phyloP scores from a whole-genome alignment of 2,329 filamentous ascomycete genomes.

The Lachnellula hyalina region DNA sequence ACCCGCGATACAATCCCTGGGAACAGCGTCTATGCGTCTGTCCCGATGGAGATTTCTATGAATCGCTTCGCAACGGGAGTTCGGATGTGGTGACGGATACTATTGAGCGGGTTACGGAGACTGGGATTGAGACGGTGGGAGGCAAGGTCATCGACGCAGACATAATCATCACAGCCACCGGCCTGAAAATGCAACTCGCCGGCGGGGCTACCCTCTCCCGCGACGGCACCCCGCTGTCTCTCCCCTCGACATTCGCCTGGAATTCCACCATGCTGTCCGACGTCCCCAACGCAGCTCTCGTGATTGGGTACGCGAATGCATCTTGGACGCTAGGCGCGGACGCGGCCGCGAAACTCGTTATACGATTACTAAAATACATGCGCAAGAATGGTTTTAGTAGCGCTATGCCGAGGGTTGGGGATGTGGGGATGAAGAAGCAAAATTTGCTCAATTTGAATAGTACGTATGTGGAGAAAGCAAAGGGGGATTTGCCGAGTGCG shows the following conservation, averaged over 20 bases:
- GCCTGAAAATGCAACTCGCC: slow-evolving; percentile 54
- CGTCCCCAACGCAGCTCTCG: slow-evolving; percentile 56
- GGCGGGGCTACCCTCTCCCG: slow-evolving; percentile 48
- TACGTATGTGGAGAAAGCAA: slow-evolving; percentile 14
- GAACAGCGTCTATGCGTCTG: slow-evolving; percentile 71
- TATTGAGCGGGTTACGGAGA: slow-evolving; percentile 46
- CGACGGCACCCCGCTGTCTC: slow-evolving; percentile 46
- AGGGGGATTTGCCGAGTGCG: slow-evolving; percentile 11
- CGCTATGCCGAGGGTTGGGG: slow-evolving; percentile 12
- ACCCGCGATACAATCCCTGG: slow-evolving; percentile 60
- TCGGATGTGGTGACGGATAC: slow-evolving; percentile 45
- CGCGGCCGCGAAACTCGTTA: slow-evolving; percentile 21
- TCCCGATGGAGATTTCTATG: slow-evolving; percentile 52
- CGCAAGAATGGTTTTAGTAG: slow-evolving; percentile 10
- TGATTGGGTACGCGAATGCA: slow-evolving; percentile 61
- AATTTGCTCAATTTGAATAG: slow-evolving; percentile 10
- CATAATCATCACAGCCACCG: slow-evolving; percentile 65
- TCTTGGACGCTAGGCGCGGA: slow-evolving; percentile 65
- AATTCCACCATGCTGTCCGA: slow-evolving; percentile 61
- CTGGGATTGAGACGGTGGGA: slow-evolving; percentile 35
- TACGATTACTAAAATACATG: slow-evolving; percentile 29
- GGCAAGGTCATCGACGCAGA: slow-evolving; percentile 48
- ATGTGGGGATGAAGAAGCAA: slow-evolving; percentile 2
- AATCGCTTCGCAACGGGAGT: slow-evolving; percentile 41
- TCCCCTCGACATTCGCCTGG: slow-evolving; percentile 53